A percentile compares a stretch with the other conserved stretches of the same genome.
phyloP scores from a whole-genome alignment of 2,329 filamentous ascomycete genomes.

The Phoma sp. region DNA sequence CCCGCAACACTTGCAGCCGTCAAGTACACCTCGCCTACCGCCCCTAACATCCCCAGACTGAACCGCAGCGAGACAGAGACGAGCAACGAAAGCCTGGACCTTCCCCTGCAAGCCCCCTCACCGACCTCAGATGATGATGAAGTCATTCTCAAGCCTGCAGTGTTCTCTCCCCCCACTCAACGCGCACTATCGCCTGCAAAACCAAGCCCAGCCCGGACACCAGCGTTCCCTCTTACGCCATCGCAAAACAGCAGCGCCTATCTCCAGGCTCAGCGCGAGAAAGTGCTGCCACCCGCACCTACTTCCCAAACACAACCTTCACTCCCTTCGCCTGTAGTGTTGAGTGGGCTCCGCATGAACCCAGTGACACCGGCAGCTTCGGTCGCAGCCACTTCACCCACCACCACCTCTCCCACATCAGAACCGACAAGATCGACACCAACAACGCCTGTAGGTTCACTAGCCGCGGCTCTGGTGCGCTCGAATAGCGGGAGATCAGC shows the following conservation, averaged over 20 bases:
- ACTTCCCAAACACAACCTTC: conserved; percentile 9
- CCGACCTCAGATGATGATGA: conserved; percentile 21
- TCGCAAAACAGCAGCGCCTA: conserved; percentile 39
- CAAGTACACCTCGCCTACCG: conserved; percentile 29
- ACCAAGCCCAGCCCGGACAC: conserved; percentile 31
- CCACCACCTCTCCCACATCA: conserved; percentile 12
- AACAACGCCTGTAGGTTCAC: conserved; percentile 6
- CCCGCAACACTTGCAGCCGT: conserved; percentile 46
- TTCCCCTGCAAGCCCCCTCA: conserved; percentile 42
- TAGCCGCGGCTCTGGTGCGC: conserved; percentile 9
- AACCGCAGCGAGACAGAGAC: conserved; percentile 34
- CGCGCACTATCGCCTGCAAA: conserved; percentile 26
- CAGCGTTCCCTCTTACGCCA: conserved; percentile 35
- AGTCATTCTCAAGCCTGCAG: conserved; percentile 23
- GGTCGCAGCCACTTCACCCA: conserved; percentile 21
- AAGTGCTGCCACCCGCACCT: conserved; percentile 43
- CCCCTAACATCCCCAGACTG: conserved; percentile 23
- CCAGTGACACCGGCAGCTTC: conserved; percentile 37
- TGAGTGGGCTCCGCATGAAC: conserved; percentile 46
- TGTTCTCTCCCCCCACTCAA: conserved; percentile 29
- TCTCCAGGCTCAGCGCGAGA: conserved; percentile 43
- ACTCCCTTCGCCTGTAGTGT: conserved; percentile 14
- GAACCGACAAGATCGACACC: conserved; percentile 22
- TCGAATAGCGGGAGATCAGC: conserved; percentile 22
- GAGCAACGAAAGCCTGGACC: conserved; percentile 35